A percentile compares a stretch with the other conserved stretches of the same genome.
Conservation (phyloP, 2,329 filamentous ascomycete genomes). For the Tolypocladium paradoxum region DNA sequence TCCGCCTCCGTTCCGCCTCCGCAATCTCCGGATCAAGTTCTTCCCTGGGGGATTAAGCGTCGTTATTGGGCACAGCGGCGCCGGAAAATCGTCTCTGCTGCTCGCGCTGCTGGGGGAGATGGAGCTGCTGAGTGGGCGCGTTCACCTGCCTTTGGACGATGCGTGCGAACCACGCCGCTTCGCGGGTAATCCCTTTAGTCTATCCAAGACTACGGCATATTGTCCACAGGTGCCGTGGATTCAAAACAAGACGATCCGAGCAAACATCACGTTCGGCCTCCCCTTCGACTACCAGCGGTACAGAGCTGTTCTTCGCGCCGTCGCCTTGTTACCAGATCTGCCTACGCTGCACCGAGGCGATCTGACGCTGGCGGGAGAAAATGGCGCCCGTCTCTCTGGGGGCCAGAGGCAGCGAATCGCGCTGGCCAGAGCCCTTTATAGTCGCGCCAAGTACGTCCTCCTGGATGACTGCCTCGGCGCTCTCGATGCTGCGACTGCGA, state of each 20-base stretch:
- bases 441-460: conserved; percentile 21
- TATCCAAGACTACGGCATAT: conserved; percentile 26
- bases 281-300: conserved; percentile 55
- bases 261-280: conserved; percentile 63
- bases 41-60: conserved; percentile 52
- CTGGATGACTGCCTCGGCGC: conserved; percentile 69
- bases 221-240: conserved; percentile 62
- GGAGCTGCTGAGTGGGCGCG: neutral
- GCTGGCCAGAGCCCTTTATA: conserved; percentile 12
- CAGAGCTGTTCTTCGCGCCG: conserved; percentile 54
- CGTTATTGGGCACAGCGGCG: conserved; percentile 59
- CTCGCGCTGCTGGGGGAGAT: conserved; percentile 60
- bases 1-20: conserved; percentile 42
- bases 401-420: conserved; percentile 10
- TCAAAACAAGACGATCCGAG: conserved; percentile 60
- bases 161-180: conserved; percentile 43
- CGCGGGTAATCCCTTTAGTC: conserved; percentile 53
- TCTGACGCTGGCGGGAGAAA: conserved; percentile 43
- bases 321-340: conserved; percentile 60
- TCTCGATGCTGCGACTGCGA: conserved; percentile 42
- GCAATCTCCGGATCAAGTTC: conserved; percentile 55
- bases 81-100: conserved; percentile 59
- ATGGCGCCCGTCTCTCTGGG: conserved; percentile 7
- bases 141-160: neutral
- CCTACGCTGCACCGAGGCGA: conserved; percentile 60